Evolutionary conservation across 1,284 basidiomycete species (phyloP).

Genomic region (Ustilago nuda): DNA sequence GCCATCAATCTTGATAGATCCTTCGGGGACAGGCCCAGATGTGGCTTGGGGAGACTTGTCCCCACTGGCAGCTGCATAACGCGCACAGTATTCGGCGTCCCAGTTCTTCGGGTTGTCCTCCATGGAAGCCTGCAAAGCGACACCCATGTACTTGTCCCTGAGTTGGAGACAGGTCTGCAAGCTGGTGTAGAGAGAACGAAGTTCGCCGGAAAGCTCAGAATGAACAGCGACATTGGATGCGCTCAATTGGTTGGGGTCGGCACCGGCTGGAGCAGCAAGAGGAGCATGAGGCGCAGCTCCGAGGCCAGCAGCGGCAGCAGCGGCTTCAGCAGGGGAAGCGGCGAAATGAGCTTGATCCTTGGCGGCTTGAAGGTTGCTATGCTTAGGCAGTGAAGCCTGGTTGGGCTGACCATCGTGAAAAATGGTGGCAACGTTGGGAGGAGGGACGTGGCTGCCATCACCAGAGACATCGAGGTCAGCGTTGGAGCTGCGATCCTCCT

Average conservation of each 20-base stretch:
- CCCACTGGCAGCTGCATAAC: conserved; percentile 24
- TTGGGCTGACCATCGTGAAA: conserved; percentile 25
- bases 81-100: conserved; percentile 67
- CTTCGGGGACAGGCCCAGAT: conserved; percentile 24
- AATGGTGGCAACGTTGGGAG: conserved; percentile 49
- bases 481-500: conserved; percentile 43
- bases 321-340: conserved; percentile 57
- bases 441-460: conserved; percentile 47
- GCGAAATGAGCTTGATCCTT: conserved; percentile 43
- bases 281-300: conserved; percentile 43
- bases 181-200: conserved; percentile 57
- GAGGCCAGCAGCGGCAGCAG: conserved; percentile 55
- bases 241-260: conserved; percentile 23
- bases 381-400: conserved; percentile 23
- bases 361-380: conserved; percentile 20
- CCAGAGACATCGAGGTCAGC: conserved; percentile 48
- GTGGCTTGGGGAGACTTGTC: conserved; percentile 5
- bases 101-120: conserved; percentile 69
- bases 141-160: conserved; percentile 67
- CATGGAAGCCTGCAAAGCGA: conserved; percentile 60
- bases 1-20: conserved; percentile 64
- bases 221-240: conserved; percentile 46
- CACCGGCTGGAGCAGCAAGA: conserved; percentile 7
- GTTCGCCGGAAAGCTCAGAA: conserved; percentile 60
- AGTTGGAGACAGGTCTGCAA: conserved; percentile 64